Evolutionary conservation across 495 filamentous ascomycete species (phyloP), one percentile per base, ranked within the genome.

Genomic region (Tuber melanosporum): DNA sequence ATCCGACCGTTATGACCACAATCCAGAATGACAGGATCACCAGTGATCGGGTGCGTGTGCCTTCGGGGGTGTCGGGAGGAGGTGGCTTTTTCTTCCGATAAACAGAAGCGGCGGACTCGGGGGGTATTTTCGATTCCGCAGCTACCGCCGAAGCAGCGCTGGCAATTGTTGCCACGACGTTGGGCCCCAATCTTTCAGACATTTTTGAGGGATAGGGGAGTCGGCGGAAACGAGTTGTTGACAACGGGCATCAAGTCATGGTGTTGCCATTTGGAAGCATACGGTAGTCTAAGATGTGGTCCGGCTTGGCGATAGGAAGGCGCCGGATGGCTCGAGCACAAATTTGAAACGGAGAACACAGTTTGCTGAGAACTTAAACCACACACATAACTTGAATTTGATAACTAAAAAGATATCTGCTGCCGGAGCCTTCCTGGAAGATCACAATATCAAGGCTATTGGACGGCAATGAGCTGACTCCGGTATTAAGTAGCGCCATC

Each of bases 21-120:
- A 89, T 86, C 96, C 95, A 98, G 82, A 98, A 98, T 9, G 95
- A 94, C 72, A 92, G 84, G 80, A 99, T 91, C 70, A 98, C 92
- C 74, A 85, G 87, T 73, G 88, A 88, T 72, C 94, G 91, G 69
- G 89, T 88, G 81, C 88, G 88, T 36, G 92, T 86, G 73, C 90
- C 90, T 76, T 91, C 89, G 57, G 88, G 84, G 73, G 89, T 90
- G 85, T 97, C 94, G 71, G 93, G 91, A 71, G 94, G 91, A 20
- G 94, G 93, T 72, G 84, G 19, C 42, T 71, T 80, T 45, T 44
- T 75, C 44, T 72, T 69, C 22, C 32, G 46, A 20, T 36, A 52
- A 20, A 73, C n/a, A 9, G 77, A 80, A 22, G 73, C 62, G 41
- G 71, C 71, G 73, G 41, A 26, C 71, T 49, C 49, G 49, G 77